Evolutionary conservation across 148 eudicot genomes (phyloP).

Genomic region (Nepenthes gracilis): DNA sequence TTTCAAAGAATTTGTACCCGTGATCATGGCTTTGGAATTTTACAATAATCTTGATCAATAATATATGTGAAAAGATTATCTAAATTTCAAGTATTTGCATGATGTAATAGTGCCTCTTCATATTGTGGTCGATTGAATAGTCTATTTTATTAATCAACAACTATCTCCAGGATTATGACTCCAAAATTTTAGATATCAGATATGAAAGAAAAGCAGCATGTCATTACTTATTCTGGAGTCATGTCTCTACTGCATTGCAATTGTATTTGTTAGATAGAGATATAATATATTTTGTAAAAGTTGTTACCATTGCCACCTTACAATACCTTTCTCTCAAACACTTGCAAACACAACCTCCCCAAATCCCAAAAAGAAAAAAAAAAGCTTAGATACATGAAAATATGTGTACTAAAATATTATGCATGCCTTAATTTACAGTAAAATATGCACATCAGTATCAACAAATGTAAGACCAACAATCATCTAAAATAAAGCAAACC

Average conservation of each 20-base stretch:
- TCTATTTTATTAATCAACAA: constrained; percentile 12
- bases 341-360: constrained; percentile 5
- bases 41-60: not conserved
- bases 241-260: constrained; percentile 17
- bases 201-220: constrained; percentile 15
- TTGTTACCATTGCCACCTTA: constrained; percentile 18
- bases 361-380: too few relatives aligned
- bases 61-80: not conserved
- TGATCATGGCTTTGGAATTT: not conserved
- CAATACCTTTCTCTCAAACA: constrained; percentile 13
- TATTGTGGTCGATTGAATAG: not conserved
- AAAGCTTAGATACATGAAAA: too few relatives aligned
- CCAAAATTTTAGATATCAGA: constrained; percentile 23
- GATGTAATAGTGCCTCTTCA: constrained; percentile 1
- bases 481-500: too few relatives aligned
- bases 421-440: too few relatives aligned
- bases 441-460: too few relatives aligned
- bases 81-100: not conserved
- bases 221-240: constrained; percentile 24
- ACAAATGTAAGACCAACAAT: too few relatives aligned
- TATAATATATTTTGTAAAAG: not conserved
- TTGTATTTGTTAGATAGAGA: not conserved
- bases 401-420: too few relatives aligned
- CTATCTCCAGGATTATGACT: constrained; percentile 17
- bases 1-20: constrained; percentile 25